A percentile compares a stretch with the other conserved stretches of the same genome.
Conservation (phyloP, 352 stramenopile genomes). For the Phytophthora podocarpi region DNA sequence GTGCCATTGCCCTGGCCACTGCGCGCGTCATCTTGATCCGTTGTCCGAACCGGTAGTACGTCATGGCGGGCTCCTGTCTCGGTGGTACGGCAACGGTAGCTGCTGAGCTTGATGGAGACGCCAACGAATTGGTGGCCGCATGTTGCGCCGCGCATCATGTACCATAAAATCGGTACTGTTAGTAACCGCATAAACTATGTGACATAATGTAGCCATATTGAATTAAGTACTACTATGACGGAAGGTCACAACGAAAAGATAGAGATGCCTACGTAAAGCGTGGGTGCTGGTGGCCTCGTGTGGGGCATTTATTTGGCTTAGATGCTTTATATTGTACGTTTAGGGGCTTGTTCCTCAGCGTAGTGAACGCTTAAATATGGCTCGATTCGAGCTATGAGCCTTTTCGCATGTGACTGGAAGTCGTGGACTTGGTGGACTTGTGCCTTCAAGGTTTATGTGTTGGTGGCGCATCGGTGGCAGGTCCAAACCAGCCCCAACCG, state of each 20-base stretch:
- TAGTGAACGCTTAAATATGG: conserved; percentile 34
- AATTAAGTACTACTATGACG: too few species aligned
- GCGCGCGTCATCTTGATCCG: conserved; percentile 71
- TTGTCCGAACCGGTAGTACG: conserved; percentile 73
- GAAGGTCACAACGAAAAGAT: conserved; percentile 24
- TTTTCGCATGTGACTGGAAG: not conserved
- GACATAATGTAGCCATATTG: conserved; percentile 13
- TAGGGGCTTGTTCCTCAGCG: not conserved
- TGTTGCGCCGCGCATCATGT: not conserved
- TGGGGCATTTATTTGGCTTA: too few species aligned
- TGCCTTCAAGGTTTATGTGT: conserved; percentile 15
- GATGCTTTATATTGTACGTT: too few species aligned
- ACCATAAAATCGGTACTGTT: conserved; percentile 12
- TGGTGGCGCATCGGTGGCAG: conserved; percentile 24
- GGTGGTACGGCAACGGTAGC: conserved; percentile 8
- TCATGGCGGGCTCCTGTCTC: conserved; percentile 42
- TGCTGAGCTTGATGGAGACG: conserved; percentile 16
- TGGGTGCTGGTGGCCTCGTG: too few species aligned
- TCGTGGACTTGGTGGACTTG: not conserved
- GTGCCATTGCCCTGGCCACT: conserved; percentile 63
- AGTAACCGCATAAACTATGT: too few species aligned
- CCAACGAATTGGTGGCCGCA: conserved; percentile 28
- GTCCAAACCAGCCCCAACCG: conserved; percentile 76
- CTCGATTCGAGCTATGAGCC: conserved; percentile 8
- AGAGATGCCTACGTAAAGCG: conserved; percentile 10